phyloP scores from a whole-genome alignment of 371 early-diverging fungal genomes.

The Catenaria anguillulae region DNA sequence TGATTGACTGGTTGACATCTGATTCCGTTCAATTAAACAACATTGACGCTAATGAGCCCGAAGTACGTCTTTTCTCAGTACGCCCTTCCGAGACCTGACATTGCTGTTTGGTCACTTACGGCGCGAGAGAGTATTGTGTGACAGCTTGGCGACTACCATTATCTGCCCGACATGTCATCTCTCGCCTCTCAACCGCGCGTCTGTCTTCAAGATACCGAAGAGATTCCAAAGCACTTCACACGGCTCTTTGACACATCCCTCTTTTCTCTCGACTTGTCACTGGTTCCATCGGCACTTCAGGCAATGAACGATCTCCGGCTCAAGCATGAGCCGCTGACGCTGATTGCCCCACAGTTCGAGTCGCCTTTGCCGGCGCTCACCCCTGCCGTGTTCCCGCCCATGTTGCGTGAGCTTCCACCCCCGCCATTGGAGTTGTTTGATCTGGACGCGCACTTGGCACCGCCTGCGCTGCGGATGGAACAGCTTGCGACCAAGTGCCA shows the following conservation, averaged over 20 bases:
- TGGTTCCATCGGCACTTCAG: conserved; percentile 28
- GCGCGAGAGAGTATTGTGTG: too few relatives aligned
- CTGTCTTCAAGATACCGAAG: conserved; percentile 40
- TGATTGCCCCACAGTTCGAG: conserved; percentile 43
- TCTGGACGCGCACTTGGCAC: conserved; percentile 37
- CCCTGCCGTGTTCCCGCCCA: conserved; percentile 38
- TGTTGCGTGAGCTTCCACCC: conserved; percentile 29
- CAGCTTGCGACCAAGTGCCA: conserved; percentile 39
- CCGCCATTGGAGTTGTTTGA: conserved; percentile 42
- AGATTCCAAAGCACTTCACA: conserved; percentile 35
- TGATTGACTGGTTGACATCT: conserved; percentile 26
- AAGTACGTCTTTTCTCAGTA: conserved; percentile 11
- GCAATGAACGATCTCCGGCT: conserved; percentile 25
- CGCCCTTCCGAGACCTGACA: too few relatives aligned
- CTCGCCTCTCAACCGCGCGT: conserved; percentile 25
- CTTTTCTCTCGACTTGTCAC: conserved; percentile 28
- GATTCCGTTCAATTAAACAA: conserved; percentile 27
- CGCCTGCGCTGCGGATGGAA: conserved; percentile 25
- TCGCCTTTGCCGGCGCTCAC: conserved; percentile 36
- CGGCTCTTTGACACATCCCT: conserved; percentile 29
- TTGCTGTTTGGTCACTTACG: too few relatives aligned
- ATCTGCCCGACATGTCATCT: conserved; percentile 27
- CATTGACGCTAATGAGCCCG: conserved; percentile 40
- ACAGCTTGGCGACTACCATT: conserved; percentile 38
- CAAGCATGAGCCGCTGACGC: conserved; percentile 31